Evolutionary conservation across 108 stramenopile species (phyloP), one percentile per base, ranked within the genome.

Genomic region (Cyclotella cryptica): DNA sequence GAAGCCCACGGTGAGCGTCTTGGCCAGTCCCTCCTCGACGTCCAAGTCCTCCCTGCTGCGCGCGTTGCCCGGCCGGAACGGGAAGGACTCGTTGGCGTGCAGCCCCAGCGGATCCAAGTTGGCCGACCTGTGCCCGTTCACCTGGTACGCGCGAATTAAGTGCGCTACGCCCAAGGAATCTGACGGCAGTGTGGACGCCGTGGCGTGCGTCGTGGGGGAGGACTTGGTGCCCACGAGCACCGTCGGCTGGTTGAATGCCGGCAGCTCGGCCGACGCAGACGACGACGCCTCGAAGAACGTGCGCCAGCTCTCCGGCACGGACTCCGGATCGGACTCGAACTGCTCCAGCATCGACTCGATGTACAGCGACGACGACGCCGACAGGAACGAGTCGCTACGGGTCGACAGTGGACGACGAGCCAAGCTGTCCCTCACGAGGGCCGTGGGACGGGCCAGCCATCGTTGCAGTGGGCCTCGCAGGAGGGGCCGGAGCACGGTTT

Each of bases 61-160:
- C 61, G 67, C 66, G 66, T 88, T 84, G 27, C 78, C 83, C 6
- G 93, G 95, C 18, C 93, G 89, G 45, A 69, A 84, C 46, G 96
- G 96, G 84, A 96, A 96, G 30, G 92, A 79, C 40, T 92, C 90
- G 24, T 73, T 77, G 41, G 85, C 82, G 86, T 96, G 90, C 47
- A 98, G 46, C 15, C 93, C 94, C 40, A 99, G 84, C 21, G 99
- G 99, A 84, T 99, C 99, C 47, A 99, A 79, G 60, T 96, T 88
- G 72, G 98, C 98, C 5, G 88, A 93, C 69, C 92, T 86, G 78
- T 99, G 99, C 13, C 99, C 99, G 59, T 96, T 96, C 14, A 96
- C 95, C 87, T 99, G 98, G 67, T 97, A 99, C 47, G 99, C 88
- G 42, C 98, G 94, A 79, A 99, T 98, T n/a, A 99, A 73, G 78